Base-by-base conservation (phyloP, 805 yeast genomes). In the Pichia nakasei region DNA sequence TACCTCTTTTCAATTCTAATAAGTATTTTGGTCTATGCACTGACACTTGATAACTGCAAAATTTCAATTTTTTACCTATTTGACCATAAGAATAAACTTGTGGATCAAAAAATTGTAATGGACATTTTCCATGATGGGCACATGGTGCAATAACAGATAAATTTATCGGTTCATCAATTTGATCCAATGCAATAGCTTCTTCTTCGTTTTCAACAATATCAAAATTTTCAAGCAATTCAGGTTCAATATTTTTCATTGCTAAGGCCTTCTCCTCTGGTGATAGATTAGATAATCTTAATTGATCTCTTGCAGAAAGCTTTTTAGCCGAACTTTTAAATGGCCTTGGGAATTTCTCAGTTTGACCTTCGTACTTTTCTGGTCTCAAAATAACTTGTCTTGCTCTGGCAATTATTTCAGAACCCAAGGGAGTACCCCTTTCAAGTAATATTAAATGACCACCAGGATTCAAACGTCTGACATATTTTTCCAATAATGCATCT, bases 381-480 rank as follows among this genome's bases (percentile, higher is more conserved):
- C 97, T 76, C n/a, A 91, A 66, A 75, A 87, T 77, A 4, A 86
- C 65, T 59, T 91, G 96, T 55, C 98, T 72, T 5, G 97, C 96
- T 43, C 96, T 70, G 0, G 96, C 94, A 45, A 88, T 73, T 3
- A 78, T 70, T 62, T 93, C 98, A 57, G 86, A 86, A 0, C 97
- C 97, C 27, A 80, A 57, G 0, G 97, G 86, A 44, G 83, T 85
- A 3, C 98, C 98, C 49, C 96, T 70, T 64, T 93, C 97, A 3
- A 89, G 65, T 2, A 93, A 59, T 1, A 88, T 80, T 12, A 91
- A 62, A 46, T 80, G 80, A 0, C 97, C 98, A 11, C 77, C 76
- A 0, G 96, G 96, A 15, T 76, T 73, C 38, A 89, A 63, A 17
- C 84, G 64, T 17, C 70, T 67, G 21, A 88, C 65, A 29, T 83